Conservation (phyloP, 345 rosid genomes). For the Ricinus communis region DNA sequence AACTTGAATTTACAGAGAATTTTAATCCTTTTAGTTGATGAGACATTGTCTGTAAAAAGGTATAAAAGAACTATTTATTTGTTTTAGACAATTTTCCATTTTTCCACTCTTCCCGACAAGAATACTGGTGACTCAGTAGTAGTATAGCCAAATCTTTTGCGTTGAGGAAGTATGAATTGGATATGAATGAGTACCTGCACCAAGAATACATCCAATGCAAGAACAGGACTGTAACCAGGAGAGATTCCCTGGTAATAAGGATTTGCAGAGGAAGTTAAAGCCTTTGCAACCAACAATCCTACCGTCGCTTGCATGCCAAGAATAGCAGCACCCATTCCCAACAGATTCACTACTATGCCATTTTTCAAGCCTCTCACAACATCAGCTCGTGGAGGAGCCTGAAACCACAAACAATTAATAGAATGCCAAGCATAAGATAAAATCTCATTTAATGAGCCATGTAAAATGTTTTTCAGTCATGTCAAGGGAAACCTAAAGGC, state of each 20-base stretch:
- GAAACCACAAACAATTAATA: constrained; percentile 20
- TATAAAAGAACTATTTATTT: not conserved
- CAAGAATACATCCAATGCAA: constrained; percentile 90
- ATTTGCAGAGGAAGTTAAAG: constrained; percentile 83
- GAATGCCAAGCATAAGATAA: not conserved
- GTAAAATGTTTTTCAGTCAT: not conserved
- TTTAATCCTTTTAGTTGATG: not conserved
- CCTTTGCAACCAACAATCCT: constrained; percentile 85
- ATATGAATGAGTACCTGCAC: constrained; percentile 72
- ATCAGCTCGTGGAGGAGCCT: constrained; percentile 99
- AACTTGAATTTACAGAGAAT: not conserved
- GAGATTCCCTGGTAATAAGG: constrained; percentile 84
- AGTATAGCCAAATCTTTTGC: not conserved
- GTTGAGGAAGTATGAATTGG: not conserved
- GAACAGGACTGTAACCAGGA: constrained; percentile 80
- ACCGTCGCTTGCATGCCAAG: constrained; percentile 98
- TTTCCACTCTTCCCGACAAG: not conserved
- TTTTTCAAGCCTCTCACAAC: constrained; percentile 88
- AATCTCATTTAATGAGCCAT: not conserved
- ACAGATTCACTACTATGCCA: constrained; percentile 71
- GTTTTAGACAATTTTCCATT: too few species aligned
- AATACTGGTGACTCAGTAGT: not conserved
- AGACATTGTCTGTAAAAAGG: not conserved
- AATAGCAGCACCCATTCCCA: constrained; percentile 93
- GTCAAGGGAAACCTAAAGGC: constrained; percentile 4